A percentile compares a stretch with the other conserved stretches of the same genome.
Evolutionary conservation across 768 basidiomycete species (phyloP).

Genomic region (Nevesoporus exiguus): DNA sequence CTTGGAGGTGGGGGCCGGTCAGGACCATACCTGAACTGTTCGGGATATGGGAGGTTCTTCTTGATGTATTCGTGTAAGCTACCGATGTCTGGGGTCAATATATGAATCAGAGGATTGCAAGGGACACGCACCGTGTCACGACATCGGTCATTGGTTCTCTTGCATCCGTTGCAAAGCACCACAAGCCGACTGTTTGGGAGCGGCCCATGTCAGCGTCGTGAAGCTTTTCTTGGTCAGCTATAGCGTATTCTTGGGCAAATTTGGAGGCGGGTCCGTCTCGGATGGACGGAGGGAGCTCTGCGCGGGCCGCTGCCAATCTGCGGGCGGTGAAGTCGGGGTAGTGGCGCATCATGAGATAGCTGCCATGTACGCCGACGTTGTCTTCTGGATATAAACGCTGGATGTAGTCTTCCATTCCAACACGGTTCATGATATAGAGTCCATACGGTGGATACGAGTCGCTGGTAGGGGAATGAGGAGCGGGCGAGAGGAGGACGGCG

Average conservation of each 20-base stretch:
- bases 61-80: constrained; percentile 68
- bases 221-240: constrained; percentile 41
- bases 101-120: too few species aligned
- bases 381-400: constrained; percentile 78
- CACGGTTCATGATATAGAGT: constrained; percentile 79
- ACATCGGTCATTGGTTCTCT: constrained; percentile 72
- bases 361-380: constrained; percentile 55
- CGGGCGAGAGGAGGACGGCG: neutral
- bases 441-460: constrained; percentile 80
- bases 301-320: constrained; percentile 40
- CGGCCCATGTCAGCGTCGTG: constrained; percentile 52
- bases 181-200: constrained; percentile 62
- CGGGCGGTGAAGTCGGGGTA: constrained; percentile 64
- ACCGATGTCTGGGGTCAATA: neutral
- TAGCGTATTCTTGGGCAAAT: constrained; percentile 48
- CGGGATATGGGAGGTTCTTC: constrained; percentile 65
- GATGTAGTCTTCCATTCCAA: constrained; percentile 75
- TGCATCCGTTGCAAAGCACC: constrained; percentile 69
- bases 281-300: constrained; percentile 16
- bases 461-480: constrained; percentile 35
- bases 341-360: constrained; percentile 69
- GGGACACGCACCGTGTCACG: constrained; percentile 54
- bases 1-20: constrained; percentile 62
- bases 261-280: constrained; percentile 38
- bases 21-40: constrained; percentile 67